These are phyloP conservation scores for Colletotrichum simmondsii DNA, from an alignment of 2,329 filamentous ascomycete genomes.

Conservation along the genomic window DNA sequence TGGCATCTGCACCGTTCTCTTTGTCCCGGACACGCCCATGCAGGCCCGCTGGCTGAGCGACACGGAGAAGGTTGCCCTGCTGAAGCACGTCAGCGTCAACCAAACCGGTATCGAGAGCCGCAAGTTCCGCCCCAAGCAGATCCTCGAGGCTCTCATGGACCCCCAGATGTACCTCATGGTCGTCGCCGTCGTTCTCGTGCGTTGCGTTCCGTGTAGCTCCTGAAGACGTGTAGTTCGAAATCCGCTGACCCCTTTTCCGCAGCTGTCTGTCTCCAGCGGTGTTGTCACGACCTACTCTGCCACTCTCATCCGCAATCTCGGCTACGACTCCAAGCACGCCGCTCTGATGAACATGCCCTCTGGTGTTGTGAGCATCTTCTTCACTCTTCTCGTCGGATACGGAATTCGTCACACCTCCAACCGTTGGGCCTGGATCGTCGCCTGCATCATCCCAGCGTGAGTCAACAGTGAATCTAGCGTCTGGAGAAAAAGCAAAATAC, in stretches of 20 bases:
- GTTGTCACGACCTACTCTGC: constrained; percentile 66
- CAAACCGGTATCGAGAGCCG: constrained; percentile 67
- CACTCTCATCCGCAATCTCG: constrained; percentile 61
- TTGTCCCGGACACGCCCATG: constrained; percentile 60
- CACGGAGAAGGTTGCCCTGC: constrained; percentile 52
- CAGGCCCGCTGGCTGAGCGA: constrained; percentile 49
- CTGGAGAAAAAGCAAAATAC: background rate
- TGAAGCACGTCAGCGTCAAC: constrained; percentile 66
- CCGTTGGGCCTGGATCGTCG: constrained; percentile 61
- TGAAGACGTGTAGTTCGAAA: background rate
- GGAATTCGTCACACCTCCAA: constrained; percentile 58
- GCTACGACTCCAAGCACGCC: constrained; percentile 55
- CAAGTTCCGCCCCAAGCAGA: constrained; percentile 62
- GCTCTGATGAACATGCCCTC: constrained; percentile 67
- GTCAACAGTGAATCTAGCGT: constrained; percentile 28
- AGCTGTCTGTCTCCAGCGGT: constrained; percentile 62
- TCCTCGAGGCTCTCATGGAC: constrained; percentile 62
- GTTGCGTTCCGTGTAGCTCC: constrained; percentile 29
- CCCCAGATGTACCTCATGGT: constrained; percentile 63
- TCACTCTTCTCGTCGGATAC: constrained; percentile 59
- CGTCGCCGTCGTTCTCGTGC: constrained; percentile 59
- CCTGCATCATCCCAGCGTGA: constrained; percentile 59
- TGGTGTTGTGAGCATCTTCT: constrained; percentile 62
- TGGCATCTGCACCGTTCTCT: constrained; percentile 49
- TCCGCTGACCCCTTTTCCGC: background rate